Evolutionary conservation across 352 stramenopile species (phyloP), one percentile per base, ranked within the genome.

Genomic region (Pythium oligandrum): DNA sequence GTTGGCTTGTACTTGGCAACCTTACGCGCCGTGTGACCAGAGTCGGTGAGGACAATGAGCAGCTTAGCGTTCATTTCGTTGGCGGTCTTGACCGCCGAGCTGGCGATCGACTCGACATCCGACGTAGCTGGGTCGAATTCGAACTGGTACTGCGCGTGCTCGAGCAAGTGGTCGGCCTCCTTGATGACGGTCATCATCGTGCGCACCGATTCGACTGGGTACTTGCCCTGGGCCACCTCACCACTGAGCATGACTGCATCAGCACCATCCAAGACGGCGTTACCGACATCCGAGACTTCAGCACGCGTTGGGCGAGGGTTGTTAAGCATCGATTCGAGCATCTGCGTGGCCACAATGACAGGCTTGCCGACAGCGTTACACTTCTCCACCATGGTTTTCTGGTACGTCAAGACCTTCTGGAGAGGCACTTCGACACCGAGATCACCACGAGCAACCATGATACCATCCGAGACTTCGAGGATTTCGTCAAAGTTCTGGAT

Each of bases 401-500:
- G 86, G 75, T 91, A 93, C 40, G 84, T 93, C 12, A 94, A 68
- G 51, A 96, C 86, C 63, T 94, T 91, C 50, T 94, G 79, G 7
- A 86, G 64, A 1, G 86, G 86, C 57, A 96, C 83, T 73, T 96
- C 86, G 43, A 96, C 83, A n/a, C 86, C 86, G 1, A 98, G 57
- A 66, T 98, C 93, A 17, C 92, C 90, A 60, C 93, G 81, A 4
- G 90, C 90, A 31, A 96, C 90, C 94, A 98, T 98, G 66, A 98
- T 97, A 30, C 93, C 93, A 75, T 98, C 93, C 36, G 85, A 89
- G 17, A 91, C 93, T n/a, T 93, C 76, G 34, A 98, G 76, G 64
- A 98, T 98, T 64, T 90, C 83, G 51, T 98, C 90, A 75, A 98
- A 98, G 77, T 98, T 97, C 64, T 88, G 68, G 55, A 91, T 70